Evolutionary conservation across 129 eudicot genomes (phyloP), one percentile per base, ranked within the genome.

Genomic region (Saposhnikovia divaricata): DNA sequence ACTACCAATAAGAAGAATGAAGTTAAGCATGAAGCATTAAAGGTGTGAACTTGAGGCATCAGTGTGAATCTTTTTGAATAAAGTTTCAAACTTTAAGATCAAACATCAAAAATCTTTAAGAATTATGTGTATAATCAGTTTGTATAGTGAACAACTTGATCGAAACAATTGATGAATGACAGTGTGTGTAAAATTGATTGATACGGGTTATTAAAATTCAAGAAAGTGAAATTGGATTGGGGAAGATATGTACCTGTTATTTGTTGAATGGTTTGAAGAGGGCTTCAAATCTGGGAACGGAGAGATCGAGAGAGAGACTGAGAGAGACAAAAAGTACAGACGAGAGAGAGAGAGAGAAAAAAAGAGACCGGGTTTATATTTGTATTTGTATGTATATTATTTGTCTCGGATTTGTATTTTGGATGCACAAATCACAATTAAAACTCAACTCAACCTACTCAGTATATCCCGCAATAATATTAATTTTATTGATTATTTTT

Each of bases 21-120:
- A 59, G 68, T 59, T 59, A 23, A 57, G 66, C 27, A 57, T 55
- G 63, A 19, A 57, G 68, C n/a, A 1, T n/a, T 28, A 59, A 59
- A 59, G 68, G 68, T 59, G 68, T 59, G 34, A 66, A 66, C 21
- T 66, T 66, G 72, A 42, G 72, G 72, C 72, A 11, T 27, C 40
- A 27, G 40, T 28, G 39, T 12, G 4, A 27, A 66, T 66, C 42
- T 66, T 66, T 66, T 10, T 5, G 6, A 27, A 11, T 45, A 27
- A 74, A 74, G 50, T 28, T 45, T 74, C 28, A 74, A 74, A 27
- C 37, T 72, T 72, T 40, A 72, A 43, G 34, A 74, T 74, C 78
- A 74, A 9, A 25, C 23, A 46, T 13, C 8, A 9, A 28, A 6
- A 74, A 74, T 74, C 8, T n/a, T 47, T 5, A 12, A 11, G 12